A percentile compares a stretch with the other conserved stretches of the same genome.
phyloP scores from a whole-genome alignment of 441 rosid species.

The Arabidopsis lyrata region DNA sequence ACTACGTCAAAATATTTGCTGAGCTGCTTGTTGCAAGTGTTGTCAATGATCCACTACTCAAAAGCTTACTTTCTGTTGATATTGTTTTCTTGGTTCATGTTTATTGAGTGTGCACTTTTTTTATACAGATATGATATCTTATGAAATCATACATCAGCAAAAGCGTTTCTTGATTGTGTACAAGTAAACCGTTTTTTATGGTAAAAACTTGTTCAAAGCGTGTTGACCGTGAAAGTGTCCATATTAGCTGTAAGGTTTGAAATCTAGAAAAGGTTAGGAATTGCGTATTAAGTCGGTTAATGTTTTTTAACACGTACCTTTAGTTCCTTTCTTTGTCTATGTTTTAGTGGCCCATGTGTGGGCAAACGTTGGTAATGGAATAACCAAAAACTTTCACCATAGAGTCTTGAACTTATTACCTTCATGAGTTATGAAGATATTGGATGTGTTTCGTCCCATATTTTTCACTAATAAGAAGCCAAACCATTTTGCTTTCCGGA shows the following conservation, averaged over 20 bases:
- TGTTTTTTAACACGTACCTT: slow-evolving; percentile 30
- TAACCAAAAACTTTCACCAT: not conserved
- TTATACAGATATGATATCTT: slow-evolving; percentile 37
- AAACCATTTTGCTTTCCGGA: slow-evolving; percentile 2
- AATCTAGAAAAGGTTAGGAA: slow-evolving; percentile 32
- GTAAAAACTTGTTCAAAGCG: slow-evolving; percentile 25
- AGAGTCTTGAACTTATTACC: slow-evolving; percentile 1
- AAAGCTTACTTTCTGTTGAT: slow-evolving; percentile 35
- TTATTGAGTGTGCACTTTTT: slow-evolving; percentile 33
- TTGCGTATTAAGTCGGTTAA: slow-evolving; percentile 24
- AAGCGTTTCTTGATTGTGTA: slow-evolving; percentile 37
- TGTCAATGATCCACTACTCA: slow-evolving; percentile 46
- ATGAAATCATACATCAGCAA: slow-evolving; percentile 36
- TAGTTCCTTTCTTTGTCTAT: slow-evolving; percentile 14
- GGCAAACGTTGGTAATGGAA: slow-evolving; percentile 14
- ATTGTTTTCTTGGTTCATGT: slow-evolving; percentile 45
- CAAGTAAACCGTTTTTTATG: slow-evolving; percentile 22
- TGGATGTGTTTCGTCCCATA: not conserved
- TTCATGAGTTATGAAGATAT: slow-evolving; percentile 25
- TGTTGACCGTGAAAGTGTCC: slow-evolving; percentile 33
- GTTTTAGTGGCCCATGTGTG: slow-evolving; percentile 29
- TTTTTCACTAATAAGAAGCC: not conserved
- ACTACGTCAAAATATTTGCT: slow-evolving; percentile 35
- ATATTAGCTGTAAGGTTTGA: slow-evolving; percentile 10
- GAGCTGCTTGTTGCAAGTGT: slow-evolving; percentile 33